Evolutionary conservation across 352 stramenopile species (phyloP), one percentile per base, ranked within the genome.

Genomic region (Phytophthora foliorum): DNA sequence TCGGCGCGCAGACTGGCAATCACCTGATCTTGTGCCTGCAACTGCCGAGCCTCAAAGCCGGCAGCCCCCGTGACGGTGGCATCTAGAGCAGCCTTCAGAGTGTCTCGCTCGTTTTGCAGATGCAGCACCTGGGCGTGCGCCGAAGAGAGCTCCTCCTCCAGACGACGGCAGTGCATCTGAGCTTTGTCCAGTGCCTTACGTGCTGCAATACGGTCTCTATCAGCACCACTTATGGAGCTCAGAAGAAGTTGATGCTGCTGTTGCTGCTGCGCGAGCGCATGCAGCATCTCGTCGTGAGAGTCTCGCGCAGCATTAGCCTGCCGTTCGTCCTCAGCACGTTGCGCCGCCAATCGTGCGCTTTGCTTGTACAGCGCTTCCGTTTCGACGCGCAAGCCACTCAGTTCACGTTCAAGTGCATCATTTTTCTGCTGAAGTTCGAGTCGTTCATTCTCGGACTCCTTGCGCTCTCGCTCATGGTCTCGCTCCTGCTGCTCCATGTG

Each of bases 1-100:
- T 90, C 80, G 36, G 75, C 74, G 4, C 84, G 76, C 32, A 92
- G 67, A 59, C 78, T 89, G 38, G 66, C 45, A 46, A 90, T 90
- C 41, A 82, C 39, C 34, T 81, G 66, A 38, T 85, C 80, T 56
- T 90, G 78, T n/a, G 70, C 64, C 21, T 66, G 46, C n/a, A 88
- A 48, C 41, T 82, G 59, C 14, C 66, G 38, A 5, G 69, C 50
- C 45, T 90, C 77, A 27, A 62, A 63, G 17, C 65, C 59, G n/a
- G 69, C 67, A 25, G 58, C 54, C 9, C 57, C 63, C 0, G 45
- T 56, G 10, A 66, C 63, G 6, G 72, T 77, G 25, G 76, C 64
- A 14, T 67, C 24, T 4, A 87, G n/a, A 5, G 63, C 78, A 1
- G 73, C 75, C 32, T 84, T 55, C 1, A 90, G 60, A 5, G 69